Percentiles rank a stretch among this genome's conserved stretches.
Evolutionary conservation across 371 early-diverging fungal species (phyloP).

Genomic region (Encephalitozoon hellem): DNA sequence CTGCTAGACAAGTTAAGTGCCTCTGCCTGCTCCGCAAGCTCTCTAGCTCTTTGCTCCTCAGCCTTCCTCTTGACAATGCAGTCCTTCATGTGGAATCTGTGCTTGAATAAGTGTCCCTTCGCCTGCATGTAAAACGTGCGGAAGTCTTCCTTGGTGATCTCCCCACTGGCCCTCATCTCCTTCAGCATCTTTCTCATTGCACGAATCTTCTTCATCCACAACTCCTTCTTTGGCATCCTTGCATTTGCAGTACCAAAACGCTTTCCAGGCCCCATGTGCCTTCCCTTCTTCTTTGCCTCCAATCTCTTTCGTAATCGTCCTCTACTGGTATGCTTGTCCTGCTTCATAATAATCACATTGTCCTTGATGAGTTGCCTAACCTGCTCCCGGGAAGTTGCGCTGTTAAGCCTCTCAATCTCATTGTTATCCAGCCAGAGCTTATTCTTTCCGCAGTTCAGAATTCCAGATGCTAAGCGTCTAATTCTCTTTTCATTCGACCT

Average conservation of each 20-base stretch:
- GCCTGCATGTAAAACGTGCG: slow-evolving; percentile 88
- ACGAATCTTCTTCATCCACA: slow-evolving; percentile 99
- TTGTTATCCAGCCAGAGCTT: slow-evolving; percentile 99
- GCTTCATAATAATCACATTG: slow-evolving; percentile 91
- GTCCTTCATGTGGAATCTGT: slow-evolving; percentile 97
- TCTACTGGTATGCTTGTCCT: slow-evolving; percentile 78
- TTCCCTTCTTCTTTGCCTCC: slow-evolving; percentile 90
- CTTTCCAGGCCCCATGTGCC: slow-evolving; percentile 95
- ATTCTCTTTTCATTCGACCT: slow-evolving; percentile 62
- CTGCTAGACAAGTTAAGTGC: slow-evolving; percentile 62
- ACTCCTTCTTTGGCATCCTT: slow-evolving; percentile 83
- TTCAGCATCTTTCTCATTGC: slow-evolving; percentile 87
- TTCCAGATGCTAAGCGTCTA: slow-evolving; percentile 80
- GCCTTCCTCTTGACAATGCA: slow-evolving; percentile 98
- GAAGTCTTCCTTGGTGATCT: slow-evolving; percentile 86
- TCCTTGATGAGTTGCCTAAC: slow-evolving; percentile 87
- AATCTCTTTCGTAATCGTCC: slow-evolving; percentile 81
- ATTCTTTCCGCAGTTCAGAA: slow-evolving; percentile 92
- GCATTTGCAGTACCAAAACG: slow-evolving; percentile 96
- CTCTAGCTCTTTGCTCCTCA: slow-evolving; percentile 84
- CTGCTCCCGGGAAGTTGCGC: slow-evolving; percentile 84
- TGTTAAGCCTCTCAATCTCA: slow-evolving; percentile 82
- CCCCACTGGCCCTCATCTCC: slow-evolving; percentile 89
- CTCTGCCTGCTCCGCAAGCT: slow-evolving; percentile 88
- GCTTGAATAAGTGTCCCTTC: slow-evolving; percentile 99